Conservation (phyloP, 805 yeast species). For the Priceomyces haplophilus region DNA sequence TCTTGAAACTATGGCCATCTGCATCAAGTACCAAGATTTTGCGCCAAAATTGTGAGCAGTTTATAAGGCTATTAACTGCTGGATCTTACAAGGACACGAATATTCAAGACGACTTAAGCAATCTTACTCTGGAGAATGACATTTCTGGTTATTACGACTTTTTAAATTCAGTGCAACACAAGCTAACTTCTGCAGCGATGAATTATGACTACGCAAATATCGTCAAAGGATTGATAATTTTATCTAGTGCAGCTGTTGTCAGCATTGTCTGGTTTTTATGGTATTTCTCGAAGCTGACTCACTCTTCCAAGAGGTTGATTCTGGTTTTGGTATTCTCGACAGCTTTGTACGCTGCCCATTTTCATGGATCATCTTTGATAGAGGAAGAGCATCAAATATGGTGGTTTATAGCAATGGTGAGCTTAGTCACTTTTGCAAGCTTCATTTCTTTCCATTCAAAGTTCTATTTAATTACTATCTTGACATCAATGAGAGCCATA, state of each 20-base stretch:
- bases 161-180: slow-evolving; percentile 47
- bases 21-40: slow-evolving; percentile 35
- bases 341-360: slow-evolving; percentile 55
- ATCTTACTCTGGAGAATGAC: slow-evolving; percentile 7
- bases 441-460: slow-evolving; percentile 6
- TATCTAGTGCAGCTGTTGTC: slow-evolving; percentile 27
- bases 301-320: slow-evolving; percentile 2
- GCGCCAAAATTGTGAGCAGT: slow-evolving; percentile 57
- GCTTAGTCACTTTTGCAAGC: slow-evolving; percentile 10
- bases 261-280: slow-evolving; percentile 21
- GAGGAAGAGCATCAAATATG: slow-evolving; percentile 97
- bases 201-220: slow-evolving; percentile 63
- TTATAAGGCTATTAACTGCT: slow-evolving; percentile 46
- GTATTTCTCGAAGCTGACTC: slow-evolving; percentile 12
- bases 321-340: slow-evolving; percentile 1
- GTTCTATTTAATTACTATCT: slow-evolving; percentile 11
- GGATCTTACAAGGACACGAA: slow-evolving; percentile 14
- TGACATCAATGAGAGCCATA: slow-evolving; percentile 50
- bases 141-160: slow-evolving; percentile 20
- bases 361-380: slow-evolving; percentile 72
- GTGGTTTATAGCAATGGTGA: slow-evolving; percentile 56
- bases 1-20: slow-evolving; percentile 51
- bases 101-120: slow-evolving; percentile 1
- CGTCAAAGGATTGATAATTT: slow-evolving; percentile 24
- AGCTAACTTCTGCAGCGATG: slow-evolving; percentile 60